phyloP scores from a whole-genome alignment of 164 flowering plant species.

The Akebia trifoliata region DNA sequence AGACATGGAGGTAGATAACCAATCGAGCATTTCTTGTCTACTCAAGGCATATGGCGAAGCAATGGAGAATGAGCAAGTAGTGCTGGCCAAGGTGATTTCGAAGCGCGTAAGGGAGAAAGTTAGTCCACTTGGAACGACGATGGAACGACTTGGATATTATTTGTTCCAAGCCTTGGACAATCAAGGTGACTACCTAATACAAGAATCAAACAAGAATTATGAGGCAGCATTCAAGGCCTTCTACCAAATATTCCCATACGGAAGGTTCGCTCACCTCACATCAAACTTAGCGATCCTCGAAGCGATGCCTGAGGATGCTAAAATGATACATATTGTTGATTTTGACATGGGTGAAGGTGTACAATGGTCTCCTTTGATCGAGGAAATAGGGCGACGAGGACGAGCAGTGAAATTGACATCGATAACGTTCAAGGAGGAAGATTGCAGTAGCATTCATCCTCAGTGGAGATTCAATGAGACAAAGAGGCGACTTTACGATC shows the following conservation, averaged over 20 bases:
- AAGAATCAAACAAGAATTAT: conserved; percentile 44
- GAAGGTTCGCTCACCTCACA: conserved; percentile 46
- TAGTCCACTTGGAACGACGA: conserved; percentile 35
- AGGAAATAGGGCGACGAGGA: conserved; percentile 25
- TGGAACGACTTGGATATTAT: conserved; percentile 41
- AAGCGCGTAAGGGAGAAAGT: conserved; percentile 35
- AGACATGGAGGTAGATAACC: conserved; percentile 28
- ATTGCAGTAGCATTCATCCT: neutral
- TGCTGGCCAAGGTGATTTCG: conserved; percentile 40
- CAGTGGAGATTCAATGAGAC: conserved; percentile 34
- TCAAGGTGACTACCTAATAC: conserved; percentile 29
- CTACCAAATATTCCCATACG: conserved; percentile 42
- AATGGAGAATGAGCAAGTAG: conserved; percentile 28
- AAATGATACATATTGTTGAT: conserved; percentile 36
- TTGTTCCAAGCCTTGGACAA: conserved; percentile 20
- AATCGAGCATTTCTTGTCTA: conserved; percentile 33
- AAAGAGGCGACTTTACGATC: conserved; percentile 30
- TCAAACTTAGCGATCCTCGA: conserved; percentile 52
- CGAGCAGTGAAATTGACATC: conserved; percentile 31
- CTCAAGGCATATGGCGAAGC: conserved; percentile 58
- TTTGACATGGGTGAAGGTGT: conserved; percentile 55
- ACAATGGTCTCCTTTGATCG: conserved; percentile 60
- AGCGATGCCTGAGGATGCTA: conserved; percentile 37
- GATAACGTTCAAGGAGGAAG: conserved; percentile 28
- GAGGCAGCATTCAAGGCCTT: conserved; percentile 36